Conservation (phyloP, 352 stramenopile genomes). For the Phytophthora niederhauseri region DNA sequence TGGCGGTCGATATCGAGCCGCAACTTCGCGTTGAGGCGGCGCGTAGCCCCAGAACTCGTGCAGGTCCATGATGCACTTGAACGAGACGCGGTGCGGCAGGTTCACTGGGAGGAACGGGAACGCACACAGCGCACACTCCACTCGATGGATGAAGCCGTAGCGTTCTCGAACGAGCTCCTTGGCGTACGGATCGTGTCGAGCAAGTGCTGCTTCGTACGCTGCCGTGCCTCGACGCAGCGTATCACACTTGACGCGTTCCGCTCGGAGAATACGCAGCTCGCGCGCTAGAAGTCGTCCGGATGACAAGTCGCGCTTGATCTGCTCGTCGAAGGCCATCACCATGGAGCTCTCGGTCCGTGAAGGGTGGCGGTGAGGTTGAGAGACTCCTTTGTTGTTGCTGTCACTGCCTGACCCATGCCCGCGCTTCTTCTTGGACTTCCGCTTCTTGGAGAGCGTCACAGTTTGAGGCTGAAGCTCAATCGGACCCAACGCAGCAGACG, state of each 20-base stretch:
- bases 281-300: constrained; percentile 51
- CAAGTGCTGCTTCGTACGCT: constrained; percentile 29
- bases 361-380: constrained; percentile 9
- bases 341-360: constrained; percentile 46
- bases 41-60: constrained; percentile 63
- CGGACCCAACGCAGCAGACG: constrained; percentile 21
- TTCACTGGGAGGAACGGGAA: constrained; percentile 62
- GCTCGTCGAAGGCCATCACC: constrained; percentile 41
- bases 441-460: constrained; percentile 19
- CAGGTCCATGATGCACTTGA: constrained; percentile 82
- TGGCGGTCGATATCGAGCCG: constrained; percentile 62
- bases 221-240: constrained; percentile 22
- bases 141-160: constrained; percentile 64
- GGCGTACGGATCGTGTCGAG: constrained; percentile 49
- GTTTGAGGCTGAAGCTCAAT: constrained; percentile 23
- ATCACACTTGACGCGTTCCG: constrained; percentile 43
- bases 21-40: constrained; percentile 46
- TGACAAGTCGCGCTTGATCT: constrained; percentile 55
- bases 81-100: constrained; percentile 72
- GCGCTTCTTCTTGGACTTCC: constrained; percentile 35
- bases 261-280: constrained; percentile 54
- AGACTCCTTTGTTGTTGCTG: constrained; percentile 23
- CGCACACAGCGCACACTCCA: constrained; percentile 69
- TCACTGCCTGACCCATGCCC: constrained; percentile 8
- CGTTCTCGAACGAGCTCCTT: constrained; percentile 59